A percentile compares a stretch with the other conserved stretches of the same genome.
Conservation (phyloP, 2,329 filamentous ascomycete genomes). For the Epichloe festucae region DNA sequence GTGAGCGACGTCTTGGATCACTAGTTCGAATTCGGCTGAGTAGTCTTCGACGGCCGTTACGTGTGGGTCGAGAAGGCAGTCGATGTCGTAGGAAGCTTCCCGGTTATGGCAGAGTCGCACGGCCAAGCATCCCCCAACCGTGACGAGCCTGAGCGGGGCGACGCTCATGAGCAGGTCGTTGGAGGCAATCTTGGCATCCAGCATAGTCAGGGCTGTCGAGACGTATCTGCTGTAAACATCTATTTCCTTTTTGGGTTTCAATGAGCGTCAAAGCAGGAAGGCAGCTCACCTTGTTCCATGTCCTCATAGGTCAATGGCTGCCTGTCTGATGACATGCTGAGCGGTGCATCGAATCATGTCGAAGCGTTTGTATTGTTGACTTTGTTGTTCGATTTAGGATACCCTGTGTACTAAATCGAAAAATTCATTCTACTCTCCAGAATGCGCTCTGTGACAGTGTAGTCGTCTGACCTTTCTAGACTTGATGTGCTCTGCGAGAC, state of each 20-base stretch:
- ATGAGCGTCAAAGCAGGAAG: neutral
- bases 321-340: neutral
- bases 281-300: neutral
- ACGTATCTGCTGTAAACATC: neutral
- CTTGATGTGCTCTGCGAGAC: neutral
- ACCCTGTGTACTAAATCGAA: neutral
- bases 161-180: slow-evolving; percentile 15
- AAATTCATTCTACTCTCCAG: neutral
- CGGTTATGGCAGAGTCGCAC: slow-evolving; percentile 12
- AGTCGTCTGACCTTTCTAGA: no score
- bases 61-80: slow-evolving; percentile 15
- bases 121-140: slow-evolving; percentile 13
- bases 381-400: neutral
- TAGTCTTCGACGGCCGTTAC: slow-evolving; percentile 12
- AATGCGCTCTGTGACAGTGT: neutral
- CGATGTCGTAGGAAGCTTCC: slow-evolving; percentile 12
- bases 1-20: slow-evolving; percentile 7
- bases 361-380: neutral
- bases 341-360: neutral
- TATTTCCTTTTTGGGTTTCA: neutral
- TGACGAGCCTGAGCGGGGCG: slow-evolving; percentile 15
- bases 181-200: slow-evolving; percentile 12
- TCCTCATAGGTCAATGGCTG: neutral
- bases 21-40: slow-evolving; percentile 8
- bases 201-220: slow-evolving; percentile 9